Evolutionary conservation across 164 flowering plant species (phyloP).

Genomic region (Piper betle): DNA sequence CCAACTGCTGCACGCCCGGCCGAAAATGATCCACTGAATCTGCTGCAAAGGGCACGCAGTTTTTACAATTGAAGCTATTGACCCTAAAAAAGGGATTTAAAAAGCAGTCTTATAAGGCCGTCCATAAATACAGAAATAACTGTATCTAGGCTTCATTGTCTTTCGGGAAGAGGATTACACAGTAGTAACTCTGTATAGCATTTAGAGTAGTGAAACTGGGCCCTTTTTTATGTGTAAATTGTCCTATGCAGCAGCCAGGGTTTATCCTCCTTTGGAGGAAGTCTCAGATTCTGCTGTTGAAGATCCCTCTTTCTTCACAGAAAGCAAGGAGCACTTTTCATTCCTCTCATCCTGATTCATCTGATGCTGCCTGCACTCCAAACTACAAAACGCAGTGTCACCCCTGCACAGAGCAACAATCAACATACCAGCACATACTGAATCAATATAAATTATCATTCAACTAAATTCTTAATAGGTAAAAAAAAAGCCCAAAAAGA

Average conservation of each 20-base stretch:
- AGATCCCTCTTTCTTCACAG: constrained; percentile 18
- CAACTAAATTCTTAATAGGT: too few species aligned
- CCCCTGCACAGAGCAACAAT: constrained; percentile 23
- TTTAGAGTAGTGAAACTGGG: too few species aligned
- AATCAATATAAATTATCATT: too few species aligned
- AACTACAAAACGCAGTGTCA: constrained; percentile 51
- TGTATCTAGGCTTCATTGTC: neutral
- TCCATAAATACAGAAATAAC: neutral
- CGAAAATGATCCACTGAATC: neutral
- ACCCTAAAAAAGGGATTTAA: neutral
- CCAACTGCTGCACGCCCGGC: too few species aligned
- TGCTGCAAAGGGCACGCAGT: neutral
- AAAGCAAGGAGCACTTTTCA: constrained; percentile 33
- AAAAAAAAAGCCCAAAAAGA: neutral
- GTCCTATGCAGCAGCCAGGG: constrained; percentile 16
- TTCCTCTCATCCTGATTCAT: constrained; percentile 48
- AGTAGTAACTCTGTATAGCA: neutral
- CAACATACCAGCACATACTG: too few species aligned
- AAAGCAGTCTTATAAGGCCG: neutral
- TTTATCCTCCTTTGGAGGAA: constrained; percentile 21
- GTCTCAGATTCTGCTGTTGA: constrained; percentile 12
- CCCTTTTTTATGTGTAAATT: neutral
- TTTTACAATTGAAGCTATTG: neutral
- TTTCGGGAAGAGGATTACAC: neutral
- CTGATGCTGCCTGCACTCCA: constrained; percentile 52